phyloP scores from a whole-genome alignment of 148 eudicot genomes.

The Diospyros lotus region DNA sequence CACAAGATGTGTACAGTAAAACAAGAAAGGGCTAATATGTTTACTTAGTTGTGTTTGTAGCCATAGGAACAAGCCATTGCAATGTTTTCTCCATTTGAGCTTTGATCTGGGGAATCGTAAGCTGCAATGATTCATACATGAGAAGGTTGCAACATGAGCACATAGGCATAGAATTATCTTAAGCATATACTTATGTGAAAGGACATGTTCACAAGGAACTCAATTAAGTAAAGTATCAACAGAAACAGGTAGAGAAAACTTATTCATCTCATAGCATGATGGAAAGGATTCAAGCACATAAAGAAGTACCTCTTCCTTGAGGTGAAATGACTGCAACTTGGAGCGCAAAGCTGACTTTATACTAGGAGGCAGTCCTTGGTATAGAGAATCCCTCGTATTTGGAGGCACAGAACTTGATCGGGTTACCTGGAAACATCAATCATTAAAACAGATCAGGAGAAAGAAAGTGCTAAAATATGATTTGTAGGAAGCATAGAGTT shows the following conservation, averaged over 20 bases:
- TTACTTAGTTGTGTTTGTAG: slow-evolving; percentile 94
- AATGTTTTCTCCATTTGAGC: slow-evolving; percentile 97
- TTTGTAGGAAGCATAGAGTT: not conserved
- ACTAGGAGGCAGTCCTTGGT: slow-evolving; percentile 90
- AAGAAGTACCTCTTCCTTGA: slow-evolving; percentile 68
- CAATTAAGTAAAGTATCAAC: not conserved
- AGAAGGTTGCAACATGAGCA: not conserved
- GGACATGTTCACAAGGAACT: not conserved
- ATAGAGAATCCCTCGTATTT: slow-evolving; percentile 81
- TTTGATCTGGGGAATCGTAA: slow-evolving; percentile 77
- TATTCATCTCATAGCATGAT: not conserved
- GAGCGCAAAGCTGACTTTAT: slow-evolving; percentile 76
- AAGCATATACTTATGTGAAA: not conserved
- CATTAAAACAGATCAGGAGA: slow-evolving; percentile 1
- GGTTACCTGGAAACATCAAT: slow-evolving; percentile 55
- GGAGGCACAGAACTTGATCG: slow-evolving; percentile 87
- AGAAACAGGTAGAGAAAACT: not conserved
- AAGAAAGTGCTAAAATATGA: not conserved
- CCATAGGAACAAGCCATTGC: slow-evolving; percentile 94
- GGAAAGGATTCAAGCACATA: not conserved
- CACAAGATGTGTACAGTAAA: not conserved
- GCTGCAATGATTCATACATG: slow-evolving; percentile 39
- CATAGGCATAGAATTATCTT: not conserved
- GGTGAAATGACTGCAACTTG: slow-evolving; percentile 62
- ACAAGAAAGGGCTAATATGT: slow-evolving; percentile 11